A percentile compares a stretch with the other conserved stretches of the same genome.
Conservation (phyloP, 2,329 filamentous ascomycete genomes). For the Epicoccum nigrum region DNA sequence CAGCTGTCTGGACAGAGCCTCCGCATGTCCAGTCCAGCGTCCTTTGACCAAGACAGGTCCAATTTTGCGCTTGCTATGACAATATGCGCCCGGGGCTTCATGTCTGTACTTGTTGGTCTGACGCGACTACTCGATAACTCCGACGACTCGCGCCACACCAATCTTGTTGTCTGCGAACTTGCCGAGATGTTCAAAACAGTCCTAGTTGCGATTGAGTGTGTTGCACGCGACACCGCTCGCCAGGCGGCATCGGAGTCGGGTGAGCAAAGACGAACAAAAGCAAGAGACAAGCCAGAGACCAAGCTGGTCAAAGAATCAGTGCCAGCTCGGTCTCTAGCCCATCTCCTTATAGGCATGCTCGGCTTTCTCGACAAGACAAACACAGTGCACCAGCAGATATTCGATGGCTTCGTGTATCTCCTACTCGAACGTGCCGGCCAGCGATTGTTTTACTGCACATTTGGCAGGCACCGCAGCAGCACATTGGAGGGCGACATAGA, state of each 20-base stretch:
- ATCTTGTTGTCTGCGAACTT: conserved; percentile 38
- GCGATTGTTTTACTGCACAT: conserved; percentile 48
- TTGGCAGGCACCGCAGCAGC: conserved; percentile 40
- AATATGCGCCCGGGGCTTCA: conserved; percentile 40
- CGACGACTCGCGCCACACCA: conserved; percentile 21
- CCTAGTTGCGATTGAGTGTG: conserved; percentile 39
- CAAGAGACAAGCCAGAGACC: conserved; percentile 11
- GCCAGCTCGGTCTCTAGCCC: conserved; percentile 36
- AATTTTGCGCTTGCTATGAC: conserved; percentile 36
- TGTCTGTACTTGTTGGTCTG: conserved; percentile 40
- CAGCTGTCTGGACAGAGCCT: conserved; percentile 22
- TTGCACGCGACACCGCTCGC: conserved; percentile 30
- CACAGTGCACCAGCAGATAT: conserved; percentile 47
- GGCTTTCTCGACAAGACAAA: conserved; percentile 45
- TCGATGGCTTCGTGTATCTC: conserved; percentile 53
- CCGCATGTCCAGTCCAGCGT: conserved; percentile 11
- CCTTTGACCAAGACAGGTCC: conserved; percentile 32
- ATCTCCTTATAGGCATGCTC: conserved; percentile 47
- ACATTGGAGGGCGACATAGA: conserved; percentile 38
- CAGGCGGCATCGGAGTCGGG: not conserved
- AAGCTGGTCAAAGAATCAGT: conserved; percentile 28
- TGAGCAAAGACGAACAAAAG: conserved; percentile 16
- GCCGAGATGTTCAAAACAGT: conserved; percentile 48
- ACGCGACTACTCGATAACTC: conserved; percentile 25
- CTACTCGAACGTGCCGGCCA: conserved; percentile 50